Evolutionary conservation across 106 monocot genomes (phyloP).

Genomic region (Dendrobium huoshanense): DNA sequence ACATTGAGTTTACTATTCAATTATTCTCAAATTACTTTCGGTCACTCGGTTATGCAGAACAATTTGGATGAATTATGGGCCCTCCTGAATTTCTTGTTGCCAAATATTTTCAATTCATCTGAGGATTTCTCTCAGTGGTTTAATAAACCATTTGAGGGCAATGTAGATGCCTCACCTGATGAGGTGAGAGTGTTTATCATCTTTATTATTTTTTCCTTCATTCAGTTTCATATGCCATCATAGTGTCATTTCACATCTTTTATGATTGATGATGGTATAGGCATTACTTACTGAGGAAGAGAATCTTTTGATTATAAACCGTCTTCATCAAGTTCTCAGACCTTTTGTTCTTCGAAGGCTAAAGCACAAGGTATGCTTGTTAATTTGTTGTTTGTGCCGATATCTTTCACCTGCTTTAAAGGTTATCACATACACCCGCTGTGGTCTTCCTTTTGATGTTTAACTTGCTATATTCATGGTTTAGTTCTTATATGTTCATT

Average conservation of each 20-base stretch:
- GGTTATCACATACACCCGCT: background rate
- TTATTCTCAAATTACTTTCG: background rate
- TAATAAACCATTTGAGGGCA: conserved; percentile 95
- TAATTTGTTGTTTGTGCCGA: background rate
- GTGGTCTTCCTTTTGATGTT: background rate
- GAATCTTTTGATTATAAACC: conserved; percentile 97
- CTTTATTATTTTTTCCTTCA: background rate
- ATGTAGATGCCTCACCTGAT: conserved; percentile 74
- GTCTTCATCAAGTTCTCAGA: conserved; percentile 97
- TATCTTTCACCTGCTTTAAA: background rate
- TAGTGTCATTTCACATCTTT: background rate
- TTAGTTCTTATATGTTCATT: background rate
- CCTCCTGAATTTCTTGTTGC: conserved; percentile 90
- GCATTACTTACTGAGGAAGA: conserved; percentile 96
- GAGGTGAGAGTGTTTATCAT: conserved; percentile 48
- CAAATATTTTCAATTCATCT: conserved; percentile 92
- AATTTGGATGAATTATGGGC: conserved; percentile 99
- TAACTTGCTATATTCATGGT: background rate
- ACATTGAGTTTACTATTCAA: background rate
- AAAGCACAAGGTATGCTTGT: conserved; percentile 81
- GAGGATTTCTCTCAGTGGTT: conserved; percentile 99
- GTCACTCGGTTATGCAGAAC: conserved; percentile 42
- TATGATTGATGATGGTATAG: conserved; percentile 23
- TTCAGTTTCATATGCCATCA: background rate
- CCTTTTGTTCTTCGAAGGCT: conserved; percentile 98